Evolutionary conservation across 2,329 filamentous ascomycete species (phyloP).

Genomic region (Claviceps fusiformis): DNA sequence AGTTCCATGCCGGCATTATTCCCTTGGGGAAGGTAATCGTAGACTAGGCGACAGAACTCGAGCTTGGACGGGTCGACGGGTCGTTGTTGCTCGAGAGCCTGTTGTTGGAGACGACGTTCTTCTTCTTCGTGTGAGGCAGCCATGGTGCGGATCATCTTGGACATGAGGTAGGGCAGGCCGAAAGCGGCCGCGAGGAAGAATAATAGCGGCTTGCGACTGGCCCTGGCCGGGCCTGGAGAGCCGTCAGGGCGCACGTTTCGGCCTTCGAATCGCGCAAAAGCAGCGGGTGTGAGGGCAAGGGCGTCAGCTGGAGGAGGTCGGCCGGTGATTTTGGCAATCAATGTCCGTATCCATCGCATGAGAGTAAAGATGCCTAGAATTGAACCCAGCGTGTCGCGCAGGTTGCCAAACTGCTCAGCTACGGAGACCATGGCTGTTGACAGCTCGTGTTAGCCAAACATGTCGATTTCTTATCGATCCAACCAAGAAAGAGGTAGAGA

Average conservation of each 20-base stretch:
- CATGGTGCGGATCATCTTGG: conserved; percentile 79
- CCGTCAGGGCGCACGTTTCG: conserved; percentile 48
- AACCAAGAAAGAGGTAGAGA: too few species aligned
- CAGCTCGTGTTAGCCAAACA: neutral
- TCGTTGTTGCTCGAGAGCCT: conserved; percentile 36
- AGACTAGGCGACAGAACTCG: conserved; percentile 89
- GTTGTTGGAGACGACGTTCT: conserved; percentile 41
- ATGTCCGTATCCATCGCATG: conserved; percentile 84
- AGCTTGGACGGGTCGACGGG: conserved; percentile 77
- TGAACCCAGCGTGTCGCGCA: conserved; percentile 85
- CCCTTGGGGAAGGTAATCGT: conserved; percentile 79
- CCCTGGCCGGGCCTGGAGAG: conserved; percentile 50
- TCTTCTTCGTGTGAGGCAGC: conserved; percentile 78
- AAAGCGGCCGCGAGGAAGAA: conserved; percentile 94
- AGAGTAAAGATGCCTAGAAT: conserved; percentile 91
- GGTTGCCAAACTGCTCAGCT: conserved; percentile 88
- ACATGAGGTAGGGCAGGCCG: conserved; percentile 91
- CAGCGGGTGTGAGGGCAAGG: conserved; percentile 72
- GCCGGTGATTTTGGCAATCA: conserved; percentile 85
- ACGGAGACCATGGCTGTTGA: conserved; percentile 85
- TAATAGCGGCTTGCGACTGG: conserved; percentile 88
- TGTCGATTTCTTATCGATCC: too few species aligned
- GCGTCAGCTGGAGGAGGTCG: conserved; percentile 80
- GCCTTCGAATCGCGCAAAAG: conserved; percentile 81
- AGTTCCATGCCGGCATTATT: conserved; percentile 59